These are phyloP conservation scores for Yamadazyma dendronema DNA, from an alignment of 1,139 yeast species.

Conservation along the genomic window DNA sequence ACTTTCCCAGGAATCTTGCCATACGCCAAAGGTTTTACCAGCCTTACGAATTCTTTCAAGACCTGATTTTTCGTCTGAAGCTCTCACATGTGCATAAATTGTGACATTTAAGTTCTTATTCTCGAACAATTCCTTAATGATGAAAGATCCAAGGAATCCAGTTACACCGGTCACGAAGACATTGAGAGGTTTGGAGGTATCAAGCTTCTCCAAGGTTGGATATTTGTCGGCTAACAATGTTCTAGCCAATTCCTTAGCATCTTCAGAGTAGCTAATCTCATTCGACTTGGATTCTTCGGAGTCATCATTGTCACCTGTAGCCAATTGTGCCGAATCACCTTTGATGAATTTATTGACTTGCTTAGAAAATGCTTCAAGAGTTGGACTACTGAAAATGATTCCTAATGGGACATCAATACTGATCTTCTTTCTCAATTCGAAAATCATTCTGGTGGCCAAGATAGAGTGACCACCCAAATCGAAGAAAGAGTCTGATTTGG, in stretches of 20 bases:
- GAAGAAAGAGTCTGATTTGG: slow-evolving; percentile 85
- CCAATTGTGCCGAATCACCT: slow-evolving; percentile 45
- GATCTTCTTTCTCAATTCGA: slow-evolving; percentile 77
- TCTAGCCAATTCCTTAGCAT: slow-evolving; percentile 60
- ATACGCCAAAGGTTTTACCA: slow-evolving; percentile 82
- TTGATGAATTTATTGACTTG: slow-evolving; percentile 60
- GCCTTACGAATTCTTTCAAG: slow-evolving; percentile 72
- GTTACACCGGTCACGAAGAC: slow-evolving; percentile 94
- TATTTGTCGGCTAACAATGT: slow-evolving; percentile 42
- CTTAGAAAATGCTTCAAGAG: slow-evolving; percentile 72
- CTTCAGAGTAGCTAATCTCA: slow-evolving; percentile 57
- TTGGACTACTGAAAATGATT: slow-evolving; percentile 83
- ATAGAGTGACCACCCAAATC: slow-evolving; percentile 98
- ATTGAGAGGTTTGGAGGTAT: slow-evolving; percentile 43
- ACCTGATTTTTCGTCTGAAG: slow-evolving; percentile 65
- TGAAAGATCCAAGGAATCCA: slow-evolving; percentile 92
- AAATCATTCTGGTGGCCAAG: slow-evolving; percentile 94
- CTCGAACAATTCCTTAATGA: slow-evolving; percentile 70
- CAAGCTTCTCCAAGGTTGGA: slow-evolving; percentile 28
- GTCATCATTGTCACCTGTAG: slow-evolving; percentile 27
- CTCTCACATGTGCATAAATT: slow-evolving; percentile 89
- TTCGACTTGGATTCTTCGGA: slow-evolving; percentile 15
- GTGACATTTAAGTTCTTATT: slow-evolving; percentile 45
- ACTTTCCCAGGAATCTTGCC: slow-evolving; percentile 63
- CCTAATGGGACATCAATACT: slow-evolving; percentile 86